Evolutionary conservation across 1,284 basidiomycete genomes (phyloP).

Genomic region (Trichosporon asahii): DNA sequence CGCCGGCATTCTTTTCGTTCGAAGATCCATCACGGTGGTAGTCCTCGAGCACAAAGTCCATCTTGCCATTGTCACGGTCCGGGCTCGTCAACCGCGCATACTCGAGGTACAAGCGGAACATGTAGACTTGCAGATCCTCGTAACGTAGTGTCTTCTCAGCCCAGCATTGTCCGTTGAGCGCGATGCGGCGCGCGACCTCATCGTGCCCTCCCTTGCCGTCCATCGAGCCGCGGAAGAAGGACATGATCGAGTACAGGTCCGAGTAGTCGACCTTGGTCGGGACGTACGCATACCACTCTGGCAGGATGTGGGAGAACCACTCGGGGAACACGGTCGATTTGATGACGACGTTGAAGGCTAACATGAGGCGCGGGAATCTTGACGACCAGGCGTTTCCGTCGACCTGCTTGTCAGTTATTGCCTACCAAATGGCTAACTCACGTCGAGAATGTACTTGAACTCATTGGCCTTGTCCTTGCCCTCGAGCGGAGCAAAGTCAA

Average conservation of each 20-base stretch:
- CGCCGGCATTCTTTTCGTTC: neutral
- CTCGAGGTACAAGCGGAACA: conserved; percentile 57
- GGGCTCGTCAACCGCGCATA: conserved; percentile 57
- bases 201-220: conserved; percentile 49
- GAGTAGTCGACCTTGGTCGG: conserved; percentile 54
- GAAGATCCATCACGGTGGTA: conserved; percentile 19
- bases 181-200: conserved; percentile 52
- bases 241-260: conserved; percentile 51
- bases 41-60: conserved; percentile 36
- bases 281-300: conserved; percentile 53
- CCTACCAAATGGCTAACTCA: too few relatives aligned
- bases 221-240: conserved; percentile 52
- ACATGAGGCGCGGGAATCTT: conserved; percentile 52
- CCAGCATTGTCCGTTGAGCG: conserved; percentile 54
- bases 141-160: conserved; percentile 50
- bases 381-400: conserved; percentile 53
- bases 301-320: conserved; percentile 51
- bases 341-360: conserved; percentile 49
- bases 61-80: conserved; percentile 55
- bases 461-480: conserved; percentile 45
- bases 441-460: conserved; percentile 53
- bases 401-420: conserved; percentile 21
- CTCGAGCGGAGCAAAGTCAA: conserved; percentile 46
- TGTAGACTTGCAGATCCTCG: conserved; percentile 52
- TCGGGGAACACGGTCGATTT: conserved; percentile 53